phyloP scores from a whole-genome alignment of 345 rosid genomes.

The Hibiscus mutabilis region DNA sequence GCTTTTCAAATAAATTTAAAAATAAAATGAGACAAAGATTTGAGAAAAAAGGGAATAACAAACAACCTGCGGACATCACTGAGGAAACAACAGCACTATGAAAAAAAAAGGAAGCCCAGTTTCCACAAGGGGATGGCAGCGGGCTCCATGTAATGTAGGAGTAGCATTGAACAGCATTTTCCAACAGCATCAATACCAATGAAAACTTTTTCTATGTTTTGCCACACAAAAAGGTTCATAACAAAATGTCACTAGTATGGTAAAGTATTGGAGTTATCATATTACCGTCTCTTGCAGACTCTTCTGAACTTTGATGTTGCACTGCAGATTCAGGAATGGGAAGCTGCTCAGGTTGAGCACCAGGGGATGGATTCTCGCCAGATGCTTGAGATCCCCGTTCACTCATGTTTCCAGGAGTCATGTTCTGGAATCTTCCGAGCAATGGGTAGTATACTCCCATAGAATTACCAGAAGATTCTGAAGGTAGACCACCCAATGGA shows the following conservation, averaged over 20 bases:
- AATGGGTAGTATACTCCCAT: constrained; percentile 17
- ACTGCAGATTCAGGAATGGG: constrained; percentile 28
- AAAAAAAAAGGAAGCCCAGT: not conserved
- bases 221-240: constrained; percentile 1
- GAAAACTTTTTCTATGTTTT: not conserved
- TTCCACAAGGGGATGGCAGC: not conserved
- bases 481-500: constrained; percentile 39
- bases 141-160: not conserved
- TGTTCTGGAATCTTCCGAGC: constrained; percentile 42
- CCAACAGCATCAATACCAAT: not conserved
- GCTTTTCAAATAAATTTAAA: not conserved
- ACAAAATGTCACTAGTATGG: not conserved
- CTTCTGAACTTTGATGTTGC: constrained; percentile 30
- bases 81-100: not conserved
- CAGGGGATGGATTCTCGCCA: constrained; percentile 27
- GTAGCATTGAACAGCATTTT: not conserved
- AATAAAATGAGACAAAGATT: not conserved
- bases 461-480: constrained; percentile 49
- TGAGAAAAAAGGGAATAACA: not conserved
- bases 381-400: constrained; percentile 35
- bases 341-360: constrained; percentile 34
- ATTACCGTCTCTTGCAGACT: constrained; percentile 42
- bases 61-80: not conserved
- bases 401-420: constrained; percentile 30
- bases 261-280: not conserved